A percentile compares a stretch with the other conserved stretches of the same genome.
Conservation (phyloP, 371 early-diverging fungal species). For the Blyttiomyces sp. region DNA sequence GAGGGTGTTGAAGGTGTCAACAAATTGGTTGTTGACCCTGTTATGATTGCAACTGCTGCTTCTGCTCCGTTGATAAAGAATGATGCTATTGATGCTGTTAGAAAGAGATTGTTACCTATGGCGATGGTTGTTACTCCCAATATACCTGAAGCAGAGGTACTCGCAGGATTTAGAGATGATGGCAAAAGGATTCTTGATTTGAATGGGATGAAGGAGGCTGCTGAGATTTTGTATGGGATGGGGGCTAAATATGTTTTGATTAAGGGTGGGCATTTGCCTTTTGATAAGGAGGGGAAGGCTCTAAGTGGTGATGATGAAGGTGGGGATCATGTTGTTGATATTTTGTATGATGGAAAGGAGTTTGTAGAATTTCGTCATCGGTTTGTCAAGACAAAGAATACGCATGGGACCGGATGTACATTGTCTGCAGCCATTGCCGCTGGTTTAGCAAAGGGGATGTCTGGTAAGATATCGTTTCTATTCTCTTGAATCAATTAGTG, state of each 20-base stretch:
- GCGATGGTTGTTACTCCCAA: slow-evolving; percentile 75
- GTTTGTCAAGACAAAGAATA: slow-evolving; percentile 59
- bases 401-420: slow-evolving; percentile 88
- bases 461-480: slow-evolving; percentile 33
- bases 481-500: background rate
- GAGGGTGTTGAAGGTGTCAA: slow-evolving; percentile 3
- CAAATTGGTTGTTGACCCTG: slow-evolving; percentile 75
- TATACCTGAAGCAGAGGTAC: slow-evolving; percentile 74
- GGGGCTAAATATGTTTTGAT: slow-evolving; percentile 51
- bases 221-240: slow-evolving; percentile 10
- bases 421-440: slow-evolving; percentile 78
- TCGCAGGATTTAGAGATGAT: too few species aligned
- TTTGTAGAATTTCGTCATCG: slow-evolving; percentile 52
- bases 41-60: slow-evolving; percentile 81
- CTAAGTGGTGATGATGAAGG: too few species aligned
- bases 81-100: slow-evolving; percentile 59
- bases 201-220: slow-evolving; percentile 6
- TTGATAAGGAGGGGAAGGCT: slow-evolving; percentile 24
- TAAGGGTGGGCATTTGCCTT: slow-evolving; percentile 80
- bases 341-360: slow-evolving; percentile 55
- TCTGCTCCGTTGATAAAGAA: slow-evolving; percentile 54
- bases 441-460: slow-evolving; percentile 56
- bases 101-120: slow-evolving; percentile 59
- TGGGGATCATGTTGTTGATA: slow-evolving; percentile 57
- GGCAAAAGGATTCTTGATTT: background rate